Evolutionary conservation across 345 rosid species (phyloP).

Genomic region (Murraya paniculata): DNA sequence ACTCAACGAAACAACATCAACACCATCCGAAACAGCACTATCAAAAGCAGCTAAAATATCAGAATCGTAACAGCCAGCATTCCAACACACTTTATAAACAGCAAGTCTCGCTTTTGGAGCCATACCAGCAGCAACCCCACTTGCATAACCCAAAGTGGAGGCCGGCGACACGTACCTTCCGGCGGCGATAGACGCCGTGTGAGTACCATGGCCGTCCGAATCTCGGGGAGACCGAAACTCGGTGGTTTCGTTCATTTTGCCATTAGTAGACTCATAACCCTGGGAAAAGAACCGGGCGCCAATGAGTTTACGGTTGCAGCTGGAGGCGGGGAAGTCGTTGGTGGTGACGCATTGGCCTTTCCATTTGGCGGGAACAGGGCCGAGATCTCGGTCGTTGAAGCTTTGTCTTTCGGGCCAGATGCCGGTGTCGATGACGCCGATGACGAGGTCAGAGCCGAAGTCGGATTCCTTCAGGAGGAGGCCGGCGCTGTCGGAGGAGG

Average conservation of each 20-base stretch:
- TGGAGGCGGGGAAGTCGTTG: constrained; percentile 33
- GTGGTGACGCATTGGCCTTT: constrained; percentile 62
- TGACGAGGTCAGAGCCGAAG: constrained; percentile 91
- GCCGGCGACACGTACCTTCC: constrained; percentile 80
- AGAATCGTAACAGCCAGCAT: constrained; percentile 86
- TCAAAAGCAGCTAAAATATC: constrained; percentile 91
- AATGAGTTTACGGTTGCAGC: constrained; percentile 75
- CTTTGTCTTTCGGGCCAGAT: constrained; percentile 89
- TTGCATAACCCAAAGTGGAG: constrained; percentile 75
- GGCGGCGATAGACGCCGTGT: constrained; percentile 82
- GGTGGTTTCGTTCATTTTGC: constrained; percentile 60
- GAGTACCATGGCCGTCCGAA: constrained; percentile 91
- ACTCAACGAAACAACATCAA: constrained; percentile 80
- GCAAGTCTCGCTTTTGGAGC: constrained; percentile 92
- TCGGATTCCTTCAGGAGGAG: constrained; percentile 67
- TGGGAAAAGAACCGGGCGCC: constrained; percentile 70
- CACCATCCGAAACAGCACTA: constrained; percentile 75
- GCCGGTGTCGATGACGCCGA: constrained; percentile 90
- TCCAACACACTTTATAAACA: constrained; percentile 94
- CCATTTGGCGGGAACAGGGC: constrained; percentile 74
- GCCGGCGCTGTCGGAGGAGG: constrained; percentile 63
- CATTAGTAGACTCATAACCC: constrained; percentile 83
- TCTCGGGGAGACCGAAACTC: constrained; percentile 82
- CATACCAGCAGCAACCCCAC: constrained; percentile 87
- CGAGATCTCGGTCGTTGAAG: constrained; percentile 79